Percentiles rank a stretch among this genome's conserved stretches.
Conservation (phyloP, 805 yeast species). For the Wickerhamiella brachini region DNA sequence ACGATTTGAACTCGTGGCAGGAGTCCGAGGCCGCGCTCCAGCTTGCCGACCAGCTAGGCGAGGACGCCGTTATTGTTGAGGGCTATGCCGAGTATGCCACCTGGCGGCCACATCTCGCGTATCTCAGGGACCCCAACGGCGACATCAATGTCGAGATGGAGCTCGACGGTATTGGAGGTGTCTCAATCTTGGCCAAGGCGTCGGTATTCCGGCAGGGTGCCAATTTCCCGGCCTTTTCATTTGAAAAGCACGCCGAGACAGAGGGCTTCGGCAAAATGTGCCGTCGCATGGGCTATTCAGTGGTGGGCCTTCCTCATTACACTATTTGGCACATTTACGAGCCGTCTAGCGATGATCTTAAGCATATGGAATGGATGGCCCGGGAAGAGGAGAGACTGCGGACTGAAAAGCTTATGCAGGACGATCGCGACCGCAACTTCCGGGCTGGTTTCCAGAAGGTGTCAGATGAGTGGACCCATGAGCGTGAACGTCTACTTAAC, state of each 20-base stretch:
- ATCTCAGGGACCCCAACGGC: slow-evolving; percentile 87
- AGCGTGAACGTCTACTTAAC: slow-evolving; percentile 50
- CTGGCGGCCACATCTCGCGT: slow-evolving; percentile 95
- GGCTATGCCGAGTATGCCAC: slow-evolving; percentile 96
- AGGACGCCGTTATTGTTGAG: slow-evolving; percentile 93
- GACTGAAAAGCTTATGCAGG: slow-evolving; percentile 23
- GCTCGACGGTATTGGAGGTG: slow-evolving; percentile 96
- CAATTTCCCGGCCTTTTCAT: slow-evolving; percentile 93
- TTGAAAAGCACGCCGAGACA: slow-evolving; percentile 93
- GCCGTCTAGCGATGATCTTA: slow-evolving; percentile 85
- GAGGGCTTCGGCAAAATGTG: slow-evolving; percentile 93
- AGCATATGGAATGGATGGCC: slow-evolving; percentile 42
- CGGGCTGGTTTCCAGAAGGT: slow-evolving; percentile 67
- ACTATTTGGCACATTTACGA: slow-evolving; percentile 96
- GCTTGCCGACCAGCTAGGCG: slow-evolving; percentile 45
- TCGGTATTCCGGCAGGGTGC: slow-evolving; percentile 76
- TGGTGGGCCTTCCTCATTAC: slow-evolving; percentile 88
- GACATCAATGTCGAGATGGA: slow-evolving; percentile 88
- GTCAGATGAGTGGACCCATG: slow-evolving; percentile 56
- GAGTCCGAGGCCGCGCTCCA: slow-evolving; percentile 61
- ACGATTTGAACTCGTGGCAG: slow-evolving; percentile 93
- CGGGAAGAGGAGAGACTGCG: slow-evolving; percentile 28
- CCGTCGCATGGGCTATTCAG: slow-evolving; percentile 74
- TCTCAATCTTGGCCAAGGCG: slow-evolving; percentile 80
- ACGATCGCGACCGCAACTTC: slow-evolving; percentile 37